phyloP scores from a whole-genome alignment of 192 early-diverging fungal species.

The Pilobolus umbonatus region DNA sequence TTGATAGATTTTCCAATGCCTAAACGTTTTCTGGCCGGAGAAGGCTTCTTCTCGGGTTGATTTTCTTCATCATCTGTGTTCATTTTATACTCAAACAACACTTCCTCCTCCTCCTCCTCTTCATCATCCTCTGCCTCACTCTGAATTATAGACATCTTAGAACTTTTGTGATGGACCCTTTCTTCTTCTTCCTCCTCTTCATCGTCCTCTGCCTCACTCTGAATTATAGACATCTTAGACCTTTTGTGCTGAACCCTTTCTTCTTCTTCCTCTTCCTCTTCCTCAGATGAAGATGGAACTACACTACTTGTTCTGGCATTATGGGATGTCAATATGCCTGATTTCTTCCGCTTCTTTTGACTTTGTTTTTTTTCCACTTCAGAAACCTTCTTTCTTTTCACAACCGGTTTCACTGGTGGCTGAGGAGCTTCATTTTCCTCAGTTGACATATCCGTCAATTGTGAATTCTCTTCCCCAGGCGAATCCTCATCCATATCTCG shows the following conservation, averaged over 20 bases:
- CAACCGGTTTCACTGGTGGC: background rate
- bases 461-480: background rate
- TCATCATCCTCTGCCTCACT: background rate
- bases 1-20: background rate
- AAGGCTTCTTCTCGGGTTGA: background rate
- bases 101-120: background rate
- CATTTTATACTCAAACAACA: background rate
- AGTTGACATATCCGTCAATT: background rate
- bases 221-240: background rate
- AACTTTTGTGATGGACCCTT: background rate
- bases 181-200: constrained; percentile 5
- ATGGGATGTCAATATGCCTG: background rate
- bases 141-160: background rate
- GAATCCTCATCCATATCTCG: background rate
- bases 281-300: constrained; percentile 18
- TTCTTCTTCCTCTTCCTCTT: constrained; percentile 15
- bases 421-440: constrained; percentile 3
- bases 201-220: background rate
- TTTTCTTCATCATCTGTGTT: background rate
- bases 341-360: background rate
- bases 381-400: too few relatives aligned
- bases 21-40: background rate
- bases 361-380: background rate
- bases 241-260: background rate
- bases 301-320: constrained; percentile 2